Conservation (phyloP, 306 rosid species). For the Ormosia emarginata region DNA sequence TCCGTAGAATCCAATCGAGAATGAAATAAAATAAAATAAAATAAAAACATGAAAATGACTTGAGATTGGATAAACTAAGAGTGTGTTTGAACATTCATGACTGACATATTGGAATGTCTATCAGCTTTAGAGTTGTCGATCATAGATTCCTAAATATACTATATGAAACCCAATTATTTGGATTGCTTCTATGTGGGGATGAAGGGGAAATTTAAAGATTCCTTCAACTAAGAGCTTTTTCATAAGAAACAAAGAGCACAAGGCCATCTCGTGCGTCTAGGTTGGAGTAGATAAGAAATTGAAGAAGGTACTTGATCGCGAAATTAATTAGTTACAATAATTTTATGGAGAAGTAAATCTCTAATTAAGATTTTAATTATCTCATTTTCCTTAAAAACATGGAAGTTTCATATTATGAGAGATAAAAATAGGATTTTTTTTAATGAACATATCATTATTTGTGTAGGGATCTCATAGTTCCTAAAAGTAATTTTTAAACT, state of each 20-base stretch:
- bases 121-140: slow-evolving; percentile 12
- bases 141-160: not conserved
- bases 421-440: not conserved
- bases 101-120: slow-evolving; percentile 4
- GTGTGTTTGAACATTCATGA: not conserved
- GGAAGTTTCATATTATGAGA: not conserved
- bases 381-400: not conserved
- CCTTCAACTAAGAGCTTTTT: slow-evolving; percentile 12
- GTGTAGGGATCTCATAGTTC: not conserved
- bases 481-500: not conserved
- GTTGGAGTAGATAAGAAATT: not conserved
- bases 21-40: not conserved
- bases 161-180: not conserved
- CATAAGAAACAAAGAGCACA: not conserved
- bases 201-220: not conserved
- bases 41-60: not conserved
- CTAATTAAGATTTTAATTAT: not conserved
- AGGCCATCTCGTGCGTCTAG: not conserved
- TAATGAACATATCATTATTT: not conserved
- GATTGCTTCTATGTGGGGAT: not conserved
- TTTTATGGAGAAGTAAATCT: not conserved
- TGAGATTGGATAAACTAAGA: not conserved
- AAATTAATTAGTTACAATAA: not conserved
- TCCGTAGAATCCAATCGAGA: not conserved
- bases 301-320: not conserved